Base-by-base conservation (phyloP, 139 green algal genomes). In the Tetraselmis striata region DNA sequence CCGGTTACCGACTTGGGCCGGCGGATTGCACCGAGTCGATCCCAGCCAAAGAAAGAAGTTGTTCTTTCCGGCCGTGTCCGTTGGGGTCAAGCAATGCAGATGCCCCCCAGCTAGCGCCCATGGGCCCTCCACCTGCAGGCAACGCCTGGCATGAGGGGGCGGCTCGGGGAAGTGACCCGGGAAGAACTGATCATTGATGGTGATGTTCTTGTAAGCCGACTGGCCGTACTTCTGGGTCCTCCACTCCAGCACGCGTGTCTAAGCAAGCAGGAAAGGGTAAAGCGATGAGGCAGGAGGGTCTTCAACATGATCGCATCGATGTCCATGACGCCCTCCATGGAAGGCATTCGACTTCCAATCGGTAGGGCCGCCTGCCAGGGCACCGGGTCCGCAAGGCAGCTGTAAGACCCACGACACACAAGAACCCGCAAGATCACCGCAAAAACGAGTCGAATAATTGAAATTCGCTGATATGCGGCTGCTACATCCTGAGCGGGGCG, bases 141-240 rank as follows among this genome's bases (percentile, higher is more conserved):
- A n/a, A n/a, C n/a, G n/a, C n/a, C n/a, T n/a, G n/a, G n/a, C n/a
- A n/a, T n/a, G n/a, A n/a, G n/a, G n/a, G 58, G 96, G 93, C 0
- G 97, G 87, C 80, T 97, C 90, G 1, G 97, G 97, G 89, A 99
- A 99, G 91, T 99, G 97, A 1, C 97, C 97, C 25, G 93, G 90
- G 92, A 99, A 99, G 91, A 99, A 99, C 83, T 99, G 95, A 85
- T 99, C 97, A 85, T 99, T 99, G 79, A 97, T 92, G n/a, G 96
- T 98, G 1, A 99, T 91, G 86, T 96, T 97, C 87, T 99, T 99
- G 86, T 98, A 97, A n/a, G n/a, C n/a, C 30, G 93, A 96, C 0
- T 99, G 91, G 0, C 93, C 95, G 77, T 94, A 97, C 85, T 97
- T 95, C 28, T 94, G 92, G 29, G 90, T 87, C 89, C 96, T 93